Evolutionary conservation across 176 grass and related monocot genomes (phyloP).

Genomic region (sorghum (Sorghum bicolor)): DNA sequence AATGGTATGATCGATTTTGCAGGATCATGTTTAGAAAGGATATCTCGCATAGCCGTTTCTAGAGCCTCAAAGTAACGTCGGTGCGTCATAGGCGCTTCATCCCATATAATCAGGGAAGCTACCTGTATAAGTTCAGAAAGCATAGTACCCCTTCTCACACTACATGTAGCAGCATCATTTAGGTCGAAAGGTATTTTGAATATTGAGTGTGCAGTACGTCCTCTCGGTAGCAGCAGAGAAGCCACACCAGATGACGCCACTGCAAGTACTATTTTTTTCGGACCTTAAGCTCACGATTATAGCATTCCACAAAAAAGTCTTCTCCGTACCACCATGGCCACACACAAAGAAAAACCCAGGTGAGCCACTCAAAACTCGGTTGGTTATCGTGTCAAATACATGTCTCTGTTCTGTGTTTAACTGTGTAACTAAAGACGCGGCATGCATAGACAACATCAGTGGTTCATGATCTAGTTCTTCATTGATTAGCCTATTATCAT

Average conservation of each 20-base stretch:
- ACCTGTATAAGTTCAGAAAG: neutral
- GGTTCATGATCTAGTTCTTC: neutral
- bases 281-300: neutral
- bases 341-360: conserved; percentile 9
- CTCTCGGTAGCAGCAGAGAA: neutral
- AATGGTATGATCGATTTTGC: neutral
- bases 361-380: neutral
- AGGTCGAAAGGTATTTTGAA: conserved; percentile 6
- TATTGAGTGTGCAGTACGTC: neutral
- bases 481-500: neutral
- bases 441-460: neutral
- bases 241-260: neutral
- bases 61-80: neutral
- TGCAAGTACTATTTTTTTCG: neutral
- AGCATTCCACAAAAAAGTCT: conserved; percentile 17
- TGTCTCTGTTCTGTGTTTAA: neutral
- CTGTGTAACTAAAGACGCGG: neutral
- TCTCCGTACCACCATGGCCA: conserved; percentile 6
- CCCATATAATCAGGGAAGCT: neutral
- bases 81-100: conserved; percentile 19
- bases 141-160: neutral
- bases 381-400: neutral
- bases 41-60: neutral
- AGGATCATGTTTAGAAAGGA: neutral
- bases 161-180: neutral